Evolutionary conservation across 257 asterid genomes (phyloP).

Genomic region (Penstemon eatonii): DNA sequence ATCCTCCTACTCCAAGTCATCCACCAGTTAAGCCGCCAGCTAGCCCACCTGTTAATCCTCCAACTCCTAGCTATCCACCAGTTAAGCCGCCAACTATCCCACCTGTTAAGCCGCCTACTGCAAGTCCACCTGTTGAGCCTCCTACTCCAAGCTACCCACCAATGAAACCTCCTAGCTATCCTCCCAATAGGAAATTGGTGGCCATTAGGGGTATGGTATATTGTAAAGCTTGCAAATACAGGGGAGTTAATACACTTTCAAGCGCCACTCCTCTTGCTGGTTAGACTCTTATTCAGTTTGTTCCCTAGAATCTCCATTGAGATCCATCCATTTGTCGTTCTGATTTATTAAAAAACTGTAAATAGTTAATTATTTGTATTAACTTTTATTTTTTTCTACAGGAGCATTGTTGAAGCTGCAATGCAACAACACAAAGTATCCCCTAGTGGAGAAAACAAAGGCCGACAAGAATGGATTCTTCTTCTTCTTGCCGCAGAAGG

Average conservation of each 20-base stretch:
- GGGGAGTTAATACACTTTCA: conserved; percentile 43
- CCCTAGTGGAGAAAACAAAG: conserved; percentile 13
- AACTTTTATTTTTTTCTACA: conserved; percentile 12
- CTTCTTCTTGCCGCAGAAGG: conserved; percentile 24
- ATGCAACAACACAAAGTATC: conserved; percentile 48
- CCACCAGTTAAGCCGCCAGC: conserved; percentile 1
- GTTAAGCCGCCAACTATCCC: conserved; percentile 4
- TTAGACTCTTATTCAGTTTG: neutral
- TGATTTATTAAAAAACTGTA: too few species aligned
- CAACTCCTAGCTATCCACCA: too few species aligned
- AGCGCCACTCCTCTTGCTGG: conserved; percentile 57
- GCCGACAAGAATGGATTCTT: conserved; percentile 48
- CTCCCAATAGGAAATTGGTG: conserved; percentile 36
- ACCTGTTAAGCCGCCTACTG: too few species aligned
- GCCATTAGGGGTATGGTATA: conserved; percentile 58
- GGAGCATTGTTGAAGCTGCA: conserved; percentile 58
- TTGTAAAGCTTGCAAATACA: conserved; percentile 70
- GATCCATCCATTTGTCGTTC: too few species aligned
- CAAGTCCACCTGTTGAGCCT: conserved; percentile 14
- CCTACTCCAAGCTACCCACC: conserved; percentile 17
- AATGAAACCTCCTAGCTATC: conserved; percentile 20
- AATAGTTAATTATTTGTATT: too few species aligned
- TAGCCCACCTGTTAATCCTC: neutral
- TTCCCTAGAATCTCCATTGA: too few species aligned
- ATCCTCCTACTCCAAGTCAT: too few species aligned